Base-by-base conservation (phyloP, 441 rosid species). In the Pelargonium fulgidum region DNA sequence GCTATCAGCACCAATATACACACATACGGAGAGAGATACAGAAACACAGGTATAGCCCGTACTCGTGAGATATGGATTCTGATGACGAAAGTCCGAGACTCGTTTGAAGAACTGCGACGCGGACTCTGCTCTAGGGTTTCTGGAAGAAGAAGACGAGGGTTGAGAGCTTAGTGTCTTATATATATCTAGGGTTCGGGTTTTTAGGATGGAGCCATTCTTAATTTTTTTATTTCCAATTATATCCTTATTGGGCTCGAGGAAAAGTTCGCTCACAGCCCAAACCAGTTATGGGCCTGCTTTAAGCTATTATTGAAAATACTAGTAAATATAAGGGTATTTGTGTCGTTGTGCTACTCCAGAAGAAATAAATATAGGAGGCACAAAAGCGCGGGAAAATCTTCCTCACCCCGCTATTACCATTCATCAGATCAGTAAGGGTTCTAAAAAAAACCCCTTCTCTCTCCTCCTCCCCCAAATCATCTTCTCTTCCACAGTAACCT, bases 321-420 rank as follows among this genome's bases (percentile, higher is more conserved):
- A 22, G 4, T 13, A 10, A 22, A 22, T n/a, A 61, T 12, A 61
- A 61, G 48, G 26, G 66, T 41, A 29, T 63, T 36, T 36, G 11
- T 63, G 66, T 4, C 1, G n/a, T 36, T 36, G 11, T 33, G 66
- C 1, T 1, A 29, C 7, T 13, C 11, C 42, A 67, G 69, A 58
- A 54, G 67, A 24, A 52, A 64, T 24, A 29, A n/a, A 26, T 52
- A 54, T 62, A 14, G 36, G n/a, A 29, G 33, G 9, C 17, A 42
- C 36, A 69, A 64, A 74, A 69, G 79, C 59, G 83, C 81, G 83
- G 83, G 83, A 80, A 77, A 77, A 77, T 47, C 20, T 54, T 16
- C n/a, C 12, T 3, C 0, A 20, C 17, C 67, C 45, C 44, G 44
- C 44, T 41, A 41, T 41, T 41, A 7, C 1, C 45, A 41, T 11